Conservation (phyloP, 2,329 filamentous ascomycete species). For the Teratosphaeriaceae sp. region DNA sequence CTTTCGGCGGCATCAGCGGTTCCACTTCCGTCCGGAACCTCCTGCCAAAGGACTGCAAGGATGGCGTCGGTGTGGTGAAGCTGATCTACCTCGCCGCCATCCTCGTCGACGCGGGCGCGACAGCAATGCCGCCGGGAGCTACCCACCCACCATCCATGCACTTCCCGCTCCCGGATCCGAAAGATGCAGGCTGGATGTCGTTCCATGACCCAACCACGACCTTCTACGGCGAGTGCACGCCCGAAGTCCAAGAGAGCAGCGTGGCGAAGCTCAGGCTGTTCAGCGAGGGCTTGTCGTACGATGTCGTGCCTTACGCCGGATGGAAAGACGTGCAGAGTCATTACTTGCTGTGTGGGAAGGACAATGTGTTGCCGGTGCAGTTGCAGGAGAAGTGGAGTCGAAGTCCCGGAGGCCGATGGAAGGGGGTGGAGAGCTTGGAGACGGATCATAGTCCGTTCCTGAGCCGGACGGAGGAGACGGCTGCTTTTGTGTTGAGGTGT, state of each 20-base stretch:
- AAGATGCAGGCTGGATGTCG: background rate
- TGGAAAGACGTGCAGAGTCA: constrained; percentile 31
- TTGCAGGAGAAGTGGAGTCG: constrained; percentile 27
- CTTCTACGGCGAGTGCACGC: constrained; percentile 31
- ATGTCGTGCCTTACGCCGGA: constrained; percentile 15
- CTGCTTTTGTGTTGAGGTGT: constrained; percentile 7
- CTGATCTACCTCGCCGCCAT: constrained; percentile 7
- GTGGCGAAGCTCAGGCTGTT: constrained; percentile 22
- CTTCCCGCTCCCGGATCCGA: background rate
- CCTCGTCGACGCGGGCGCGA: background rate
- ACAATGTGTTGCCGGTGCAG: constrained; percentile 26
- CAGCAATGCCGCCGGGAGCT: no score
- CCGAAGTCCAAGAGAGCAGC: constrained; percentile 14
- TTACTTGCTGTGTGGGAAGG: constrained; percentile 31
- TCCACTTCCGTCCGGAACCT: constrained; percentile 11
- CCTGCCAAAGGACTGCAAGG: background rate
- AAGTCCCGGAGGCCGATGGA: constrained; percentile 10
- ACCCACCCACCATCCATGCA: background rate
- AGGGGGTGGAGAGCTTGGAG: constrained; percentile 8
- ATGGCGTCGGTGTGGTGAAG: constrained; percentile 5
- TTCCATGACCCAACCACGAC: constrained; percentile 4
- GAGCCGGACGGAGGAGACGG: constrained; percentile 9
- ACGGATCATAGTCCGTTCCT: constrained; percentile 12
- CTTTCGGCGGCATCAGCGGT: constrained; percentile 19
- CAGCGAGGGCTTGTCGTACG: constrained; percentile 18